Percentiles rank a stretch among this genome's conserved stretches.
Evolutionary conservation across 2,329 filamentous ascomycete genomes (phyloP).

Genomic region (Cladosporium sp.): DNA sequence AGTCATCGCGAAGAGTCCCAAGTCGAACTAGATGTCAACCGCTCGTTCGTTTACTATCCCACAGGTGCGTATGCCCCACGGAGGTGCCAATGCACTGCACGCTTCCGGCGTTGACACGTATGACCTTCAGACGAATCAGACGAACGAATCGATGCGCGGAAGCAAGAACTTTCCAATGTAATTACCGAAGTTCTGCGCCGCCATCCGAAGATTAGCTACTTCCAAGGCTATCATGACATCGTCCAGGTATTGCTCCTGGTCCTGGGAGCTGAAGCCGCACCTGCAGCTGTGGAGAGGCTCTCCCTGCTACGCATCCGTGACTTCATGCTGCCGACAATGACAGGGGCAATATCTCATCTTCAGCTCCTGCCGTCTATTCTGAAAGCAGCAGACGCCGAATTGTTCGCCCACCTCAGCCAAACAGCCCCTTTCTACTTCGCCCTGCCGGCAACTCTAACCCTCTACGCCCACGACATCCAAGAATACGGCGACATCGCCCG

Average conservation of each 20-base stretch:
- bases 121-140: constrained; percentile 56
- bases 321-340: constrained; percentile 89
- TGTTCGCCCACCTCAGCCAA: constrained; percentile 57
- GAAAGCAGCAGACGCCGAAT: constrained; percentile 59
- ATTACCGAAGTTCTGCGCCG: constrained; percentile 75
- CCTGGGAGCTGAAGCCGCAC: constrained; percentile 57
- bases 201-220: constrained; percentile 83
- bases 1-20: constrained; percentile 85
- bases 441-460: constrained; percentile 82
- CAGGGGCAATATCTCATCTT: constrained; percentile 78
- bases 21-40: constrained; percentile 83
- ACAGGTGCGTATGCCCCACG: constrained; percentile 46
- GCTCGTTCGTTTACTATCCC: constrained; percentile 97
- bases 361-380: constrained; percentile 79
- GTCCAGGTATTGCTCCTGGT: constrained; percentile 91
- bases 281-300: constrained; percentile 66
- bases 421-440: constrained; percentile 76
- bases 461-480: constrained; percentile 95
- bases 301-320: constrained; percentile 88
- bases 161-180: constrained; percentile 68
- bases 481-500: constrained; percentile 82
- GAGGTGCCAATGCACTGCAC: neutral
- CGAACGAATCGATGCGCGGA: constrained; percentile 62
- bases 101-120: neutral
- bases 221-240: constrained; percentile 98